Evolutionary conservation across 208 protist genomes (phyloP).

Genomic region (Wallacemonas sp.): DNA sequence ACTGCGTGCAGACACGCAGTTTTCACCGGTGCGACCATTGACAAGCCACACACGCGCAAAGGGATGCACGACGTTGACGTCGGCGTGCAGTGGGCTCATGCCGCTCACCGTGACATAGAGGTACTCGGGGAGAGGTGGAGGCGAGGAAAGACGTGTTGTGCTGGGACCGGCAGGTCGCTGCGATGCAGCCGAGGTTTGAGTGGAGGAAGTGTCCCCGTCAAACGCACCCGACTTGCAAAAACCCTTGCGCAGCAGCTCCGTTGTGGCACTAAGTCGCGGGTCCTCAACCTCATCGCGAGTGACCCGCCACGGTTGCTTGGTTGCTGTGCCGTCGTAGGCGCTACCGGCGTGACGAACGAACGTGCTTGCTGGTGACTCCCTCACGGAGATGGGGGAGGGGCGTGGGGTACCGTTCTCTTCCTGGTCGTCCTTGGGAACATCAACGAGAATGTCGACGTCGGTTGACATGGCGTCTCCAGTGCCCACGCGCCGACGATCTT

Average conservation of each 20-base stretch:
- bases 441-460: too few species aligned
- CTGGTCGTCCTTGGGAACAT: too few species aligned
- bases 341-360: too few species aligned
- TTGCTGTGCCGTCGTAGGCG: too few species aligned
- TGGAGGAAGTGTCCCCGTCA: conserved; percentile 2
- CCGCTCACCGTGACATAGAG: conserved; percentile 54
- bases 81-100: conserved; percentile 74
- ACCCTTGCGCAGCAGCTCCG: background rate
- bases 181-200: background rate
- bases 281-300: background rate
- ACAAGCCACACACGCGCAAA: conserved; percentile 85
- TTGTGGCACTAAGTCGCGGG: background rate
- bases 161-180: background rate
- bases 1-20: conserved; percentile 22
- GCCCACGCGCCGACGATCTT: too few species aligned
- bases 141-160: background rate
- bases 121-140: background rate
- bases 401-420: too few species aligned
- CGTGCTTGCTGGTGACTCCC: too few species aligned
- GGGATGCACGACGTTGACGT: conserved; percentile 64
- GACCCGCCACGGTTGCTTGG: background rate
- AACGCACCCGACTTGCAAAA: conserved; percentile 26
- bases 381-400: too few species aligned
- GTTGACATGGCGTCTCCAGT: too few species aligned
- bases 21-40: conserved; percentile 52